These are phyloP conservation scores for Crithidia thermophila DNA, from an alignment of 208 protist genomes.

Conservation along the genomic window DNA sequence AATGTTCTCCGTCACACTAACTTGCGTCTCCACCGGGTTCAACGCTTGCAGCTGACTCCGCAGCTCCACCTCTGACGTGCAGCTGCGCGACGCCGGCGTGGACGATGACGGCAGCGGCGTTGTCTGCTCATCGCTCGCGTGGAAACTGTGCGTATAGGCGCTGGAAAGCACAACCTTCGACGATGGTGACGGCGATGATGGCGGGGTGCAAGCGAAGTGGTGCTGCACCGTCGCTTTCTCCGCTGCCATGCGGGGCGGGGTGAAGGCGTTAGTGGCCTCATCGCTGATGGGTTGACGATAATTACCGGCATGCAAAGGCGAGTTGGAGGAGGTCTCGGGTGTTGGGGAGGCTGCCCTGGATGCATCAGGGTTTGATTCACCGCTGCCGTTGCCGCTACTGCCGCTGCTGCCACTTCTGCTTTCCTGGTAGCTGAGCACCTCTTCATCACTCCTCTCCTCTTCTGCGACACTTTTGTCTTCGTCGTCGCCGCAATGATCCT, in stretches of 20 bases:
- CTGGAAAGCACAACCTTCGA: neutral
- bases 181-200: neutral
- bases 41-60: slow-evolving; percentile 8
- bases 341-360: too few relatives aligned
- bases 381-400: too few relatives aligned
- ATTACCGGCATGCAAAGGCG: too few relatives aligned
- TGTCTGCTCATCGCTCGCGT: neutral
- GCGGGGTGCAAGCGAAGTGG: slow-evolving; percentile 14
- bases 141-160: neutral
- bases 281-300: too few relatives aligned
- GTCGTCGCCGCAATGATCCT: too few relatives aligned
- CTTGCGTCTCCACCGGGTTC: slow-evolving; percentile 19
- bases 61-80: slow-evolving; percentile 14
- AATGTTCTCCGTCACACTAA: neutral
- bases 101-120: slow-evolving; percentile 12
- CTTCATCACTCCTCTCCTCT: too few relatives aligned
- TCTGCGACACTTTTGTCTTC: too few relatives aligned
- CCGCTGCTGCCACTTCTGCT: too few relatives aligned
- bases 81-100: slow-evolving; percentile 11
- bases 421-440: too few relatives aligned
- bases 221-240: neutral
- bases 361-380: too few relatives aligned
- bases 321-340: too few relatives aligned
- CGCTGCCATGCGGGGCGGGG: neutral
- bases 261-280: neutral